These are phyloP conservation scores for Pseudogymnoascus destructans DNA, from an alignment of 2,329 filamentous ascomycete genomes.

Conservation along the genomic window DNA sequence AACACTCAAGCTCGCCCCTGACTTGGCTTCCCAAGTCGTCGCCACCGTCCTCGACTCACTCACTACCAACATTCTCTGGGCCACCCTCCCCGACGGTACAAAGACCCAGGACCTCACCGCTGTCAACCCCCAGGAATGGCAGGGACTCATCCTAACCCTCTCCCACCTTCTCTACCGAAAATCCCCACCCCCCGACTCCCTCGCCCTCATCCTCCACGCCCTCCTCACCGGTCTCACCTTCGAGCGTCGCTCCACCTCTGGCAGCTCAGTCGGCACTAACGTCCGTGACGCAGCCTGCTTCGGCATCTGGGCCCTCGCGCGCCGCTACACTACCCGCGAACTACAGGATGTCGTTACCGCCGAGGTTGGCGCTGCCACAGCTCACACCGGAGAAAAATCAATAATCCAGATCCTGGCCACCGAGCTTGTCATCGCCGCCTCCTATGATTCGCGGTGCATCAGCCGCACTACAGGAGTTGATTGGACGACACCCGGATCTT, in stretches of 20 bases:
- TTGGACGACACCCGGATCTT: slow-evolving; percentile 82
- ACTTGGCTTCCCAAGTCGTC: slow-evolving; percentile 77
- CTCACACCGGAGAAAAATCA: slow-evolving; percentile 32
- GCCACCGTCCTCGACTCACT: slow-evolving; percentile 68
- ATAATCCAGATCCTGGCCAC: slow-evolving; percentile 68
- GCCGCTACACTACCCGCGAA: slow-evolving; percentile 73
- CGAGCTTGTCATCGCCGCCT: slow-evolving; percentile 69
- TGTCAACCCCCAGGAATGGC: slow-evolving; percentile 78
- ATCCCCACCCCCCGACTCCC: slow-evolving; percentile 57
- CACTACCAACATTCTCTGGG: slow-evolving; percentile 44
- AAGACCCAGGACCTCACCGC: slow-evolving; percentile 49
- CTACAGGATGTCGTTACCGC: slow-evolving; percentile 46
- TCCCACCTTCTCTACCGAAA: slow-evolving; percentile 76
- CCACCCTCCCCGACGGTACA: slow-evolving; percentile 28
- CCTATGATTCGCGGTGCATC: slow-evolving; percentile 83
- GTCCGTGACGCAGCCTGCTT: slow-evolving; percentile 94
- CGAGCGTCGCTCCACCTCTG: slow-evolving; percentile 74
- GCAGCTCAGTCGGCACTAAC: slow-evolving; percentile 75
- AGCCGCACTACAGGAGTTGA: slow-evolving; percentile 83
- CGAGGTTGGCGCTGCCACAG: slow-evolving; percentile 16
- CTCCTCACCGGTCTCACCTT: slow-evolving; percentile 72
- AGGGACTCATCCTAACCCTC: slow-evolving; percentile 78
- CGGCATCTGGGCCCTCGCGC: slow-evolving; percentile 82
- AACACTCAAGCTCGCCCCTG: slow-evolving; percentile 61
- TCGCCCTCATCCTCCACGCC: slow-evolving; percentile 63